Base-by-base conservation (phyloP, 2,329 filamentous ascomycete species). In the Aspergillus nomiae region DNA sequence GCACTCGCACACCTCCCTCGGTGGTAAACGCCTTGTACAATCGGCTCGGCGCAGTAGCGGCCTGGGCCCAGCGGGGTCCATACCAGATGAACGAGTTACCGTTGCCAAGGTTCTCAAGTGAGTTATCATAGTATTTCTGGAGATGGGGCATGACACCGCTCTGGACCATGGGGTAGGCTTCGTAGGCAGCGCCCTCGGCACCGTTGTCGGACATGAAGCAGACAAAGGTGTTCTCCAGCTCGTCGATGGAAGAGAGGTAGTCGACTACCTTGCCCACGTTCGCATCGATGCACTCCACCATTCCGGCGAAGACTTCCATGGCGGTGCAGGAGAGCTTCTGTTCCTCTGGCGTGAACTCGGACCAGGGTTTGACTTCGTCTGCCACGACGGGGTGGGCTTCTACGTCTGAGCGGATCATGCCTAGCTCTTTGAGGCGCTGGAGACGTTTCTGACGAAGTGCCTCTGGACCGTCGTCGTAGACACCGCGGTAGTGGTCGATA, bases 161-260 rank as follows among this genome's bases (percentile, higher is more conserved):
- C 59, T 83, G 78, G 5, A 87, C 81, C 59, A 87, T 84, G 0
- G 86, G 86, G 59, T 84, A 83, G 5, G 86, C 84, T 68, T 89
- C 86, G 65, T 86, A 85, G 1, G 81, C 81, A 19, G 84, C 84
- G 12, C 86, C 86, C 67, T 88, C 86, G 12, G 86, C 86, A 2
- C 86, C 86, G 64, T 89, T 89, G 74, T 89, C 86, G 1, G 82
- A 86, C 78, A 89, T 84, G 79, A 89, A 89, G 69, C 84, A 82
- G 57, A 90, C 80, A 64, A 89, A 85, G 2, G 87, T 90, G 71
- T 89, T 88, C 65, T 89, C 87, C 0, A 86, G 78, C 70, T 89
- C 86, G 61, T 82, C 85, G 2, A 82, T 84, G 50, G 81, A 71
- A 61, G 84, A 77, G 3, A 89, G 80, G 67, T 88, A 85, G 41